Conservation (phyloP, 768 basidiomycete species). For the Boletus subcaerulescens region DNA sequence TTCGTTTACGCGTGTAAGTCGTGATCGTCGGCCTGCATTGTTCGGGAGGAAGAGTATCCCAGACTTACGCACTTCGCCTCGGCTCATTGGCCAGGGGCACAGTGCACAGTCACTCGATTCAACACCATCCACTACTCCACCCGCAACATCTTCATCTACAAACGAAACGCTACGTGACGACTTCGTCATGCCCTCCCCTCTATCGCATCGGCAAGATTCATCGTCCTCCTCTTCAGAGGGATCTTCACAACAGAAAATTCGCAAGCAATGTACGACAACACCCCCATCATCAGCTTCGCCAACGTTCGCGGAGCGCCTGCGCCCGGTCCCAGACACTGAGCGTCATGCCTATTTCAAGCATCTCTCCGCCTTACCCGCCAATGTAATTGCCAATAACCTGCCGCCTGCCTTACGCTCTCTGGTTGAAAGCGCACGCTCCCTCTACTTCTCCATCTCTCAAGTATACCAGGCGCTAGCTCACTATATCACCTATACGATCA, state of each 20-base stretch:
- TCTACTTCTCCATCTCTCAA: conserved; percentile 90
- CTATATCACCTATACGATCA: conserved; percentile 77
- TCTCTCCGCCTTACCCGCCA: conserved; percentile 71
- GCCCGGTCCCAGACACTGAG: conserved; percentile 61
- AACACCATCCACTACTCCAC: conserved; percentile 9
- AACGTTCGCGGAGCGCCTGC: conserved; percentile 32
- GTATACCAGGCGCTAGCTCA: conserved; percentile 87
- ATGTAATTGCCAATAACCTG: conserved; percentile 59
- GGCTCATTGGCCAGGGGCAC: conserved; percentile 32
- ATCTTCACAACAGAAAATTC: conserved; percentile 19
- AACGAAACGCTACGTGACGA: conserved; percentile 25
- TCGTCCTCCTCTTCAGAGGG: conserved; percentile 38
- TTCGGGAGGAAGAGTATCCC: conserved; percentile 81
- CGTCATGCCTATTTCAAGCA: conserved; percentile 93
- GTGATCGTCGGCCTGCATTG: conserved; percentile 38
- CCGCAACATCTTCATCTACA: conserved; percentile 6
- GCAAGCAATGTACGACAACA: conserved; percentile 29
- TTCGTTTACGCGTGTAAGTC: conserved; percentile 44
- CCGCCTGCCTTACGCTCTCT: conserved; percentile 67
- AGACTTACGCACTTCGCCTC: conserved; percentile 60
- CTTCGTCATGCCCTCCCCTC: conserved; percentile 37
- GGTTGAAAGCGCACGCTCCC: conserved; percentile 86
- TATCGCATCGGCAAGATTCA: conserved; percentile 46
- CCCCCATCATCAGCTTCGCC: conserved; percentile 39
- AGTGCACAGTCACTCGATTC: conserved; percentile 28